Evolutionary conservation across 208 protist species (phyloP), one percentile per base, ranked within the genome.

Genomic region (Crithidia brevicula): DNA sequence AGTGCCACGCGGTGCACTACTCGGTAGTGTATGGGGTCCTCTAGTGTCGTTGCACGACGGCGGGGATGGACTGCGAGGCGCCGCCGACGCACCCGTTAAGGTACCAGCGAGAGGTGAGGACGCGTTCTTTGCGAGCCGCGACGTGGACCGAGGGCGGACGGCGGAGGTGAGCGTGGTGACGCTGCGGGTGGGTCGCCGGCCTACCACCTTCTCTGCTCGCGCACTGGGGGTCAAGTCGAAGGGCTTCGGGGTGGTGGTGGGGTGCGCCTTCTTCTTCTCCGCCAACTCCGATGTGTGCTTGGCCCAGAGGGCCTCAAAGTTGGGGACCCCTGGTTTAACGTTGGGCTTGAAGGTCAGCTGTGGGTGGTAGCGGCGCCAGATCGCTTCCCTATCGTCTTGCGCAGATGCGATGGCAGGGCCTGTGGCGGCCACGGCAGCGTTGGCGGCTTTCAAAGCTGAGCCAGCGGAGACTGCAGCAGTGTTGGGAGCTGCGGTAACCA

Each of bases 281-380:
- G 67, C 63, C 16, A 91, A 64, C 28, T 64, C 52, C 40, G 79
- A 52, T 20, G 67, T 67, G n/a, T 93, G 73, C 43, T 82, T 70
- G 8, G 80, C 85, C 87, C 88, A 93, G 40, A 96, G 54, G 22
- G 47, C 53, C 27, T 86, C 70, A 58, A 94, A 96, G 72, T 94
- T 70, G 3, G 91, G 91, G 43, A 96, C 86, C 22, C 87, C 88
- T 16, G 78, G 79, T 27, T 75, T 77, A 28, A 96, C 74, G 30
- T 85, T 79, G 10, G 91, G 91, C 54, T 82, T 78, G 67, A 96
- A 96, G 34, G 85, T 91, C 7, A 88, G 81, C 57, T 90, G 80
- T 4, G 63, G 72, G 47, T 90, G 90, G 73, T 71, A 77, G 31
- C 62, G 71, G 22, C 47, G 56, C 62, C 45, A 51, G 28, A 46